Percentiles rank a stretch among this genome's conserved stretches.
Conservation (phyloP, 192 early-diverging fungal species). For the Coemansia sp. region DNA sequence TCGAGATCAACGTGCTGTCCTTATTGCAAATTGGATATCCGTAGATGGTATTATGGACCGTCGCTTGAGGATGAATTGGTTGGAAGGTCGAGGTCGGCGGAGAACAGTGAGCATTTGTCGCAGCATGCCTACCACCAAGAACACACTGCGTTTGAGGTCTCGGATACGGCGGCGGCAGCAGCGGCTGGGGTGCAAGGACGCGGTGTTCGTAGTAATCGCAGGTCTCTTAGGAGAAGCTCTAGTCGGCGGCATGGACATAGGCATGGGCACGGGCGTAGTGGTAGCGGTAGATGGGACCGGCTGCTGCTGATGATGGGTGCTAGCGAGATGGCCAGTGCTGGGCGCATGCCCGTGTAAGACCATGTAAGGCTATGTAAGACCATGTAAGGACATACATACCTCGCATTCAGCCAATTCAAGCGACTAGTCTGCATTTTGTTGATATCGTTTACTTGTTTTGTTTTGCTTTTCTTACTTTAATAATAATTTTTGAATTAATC, state of each 20-base stretch:
- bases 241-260: background rate
- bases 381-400: no score
- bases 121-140: no score
- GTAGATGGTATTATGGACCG: constrained; percentile 47
- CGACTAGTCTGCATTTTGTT: no score
- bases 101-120: constrained; percentile 3
- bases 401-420: no score
- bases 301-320: background rate
- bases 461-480: background rate
- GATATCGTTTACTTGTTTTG: no score
- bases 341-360: background rate
- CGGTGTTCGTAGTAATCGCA: background rate
- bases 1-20: constrained; percentile 52
- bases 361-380: no score
- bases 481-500: background rate
- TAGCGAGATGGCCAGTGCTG: background rate
- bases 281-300: background rate
- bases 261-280: background rate
- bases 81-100: no score
- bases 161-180: no score
- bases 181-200: no score
- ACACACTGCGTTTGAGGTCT: no score
- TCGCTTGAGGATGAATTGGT: constrained; percentile 13
- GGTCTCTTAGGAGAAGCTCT: background rate
- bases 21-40: constrained; percentile 50